Evolutionary conservation across 305 asterid species (phyloP).

Genomic region (Rubia occidens): DNA sequence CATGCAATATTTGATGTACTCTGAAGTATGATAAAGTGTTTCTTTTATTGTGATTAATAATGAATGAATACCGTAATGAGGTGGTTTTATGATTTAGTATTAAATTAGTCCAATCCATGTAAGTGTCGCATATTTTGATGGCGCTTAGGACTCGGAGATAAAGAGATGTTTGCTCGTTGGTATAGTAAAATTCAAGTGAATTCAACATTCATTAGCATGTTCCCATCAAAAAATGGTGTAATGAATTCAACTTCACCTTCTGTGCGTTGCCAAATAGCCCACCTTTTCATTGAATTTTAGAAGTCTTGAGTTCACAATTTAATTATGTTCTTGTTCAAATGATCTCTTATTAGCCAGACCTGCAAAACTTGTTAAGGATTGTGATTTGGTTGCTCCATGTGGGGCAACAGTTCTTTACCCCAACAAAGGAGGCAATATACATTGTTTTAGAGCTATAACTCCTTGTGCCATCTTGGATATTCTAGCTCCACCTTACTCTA

Average conservation of each 20-base stretch:
- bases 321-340: neutral
- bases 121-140: neutral
- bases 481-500: conserved; percentile 89
- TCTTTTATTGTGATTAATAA: neutral
- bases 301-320: neutral
- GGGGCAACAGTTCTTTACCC: conserved; percentile 85
- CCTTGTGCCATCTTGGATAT: conserved; percentile 96
- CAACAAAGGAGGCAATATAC: conserved; percentile 82
- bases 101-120: neutral
- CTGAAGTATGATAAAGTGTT: neutral
- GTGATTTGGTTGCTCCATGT: conserved; percentile 79
- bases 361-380: conserved; percentile 54
- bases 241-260: neutral
- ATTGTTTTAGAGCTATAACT: conserved; percentile 81
- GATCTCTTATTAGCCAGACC: conserved; percentile 60
- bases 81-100: neutral
- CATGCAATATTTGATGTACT: neutral
- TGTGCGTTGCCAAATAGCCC: neutral
- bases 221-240: neutral
- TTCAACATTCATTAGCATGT: neutral
- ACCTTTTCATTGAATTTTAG: neutral
- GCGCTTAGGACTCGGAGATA: neutral
- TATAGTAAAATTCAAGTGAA: neutral
- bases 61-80: neutral
- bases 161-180: neutral